These are phyloP conservation scores for Trametes meyenii DNA, from an alignment of 768 basidiomycete genomes.

Conservation along the genomic window DNA sequence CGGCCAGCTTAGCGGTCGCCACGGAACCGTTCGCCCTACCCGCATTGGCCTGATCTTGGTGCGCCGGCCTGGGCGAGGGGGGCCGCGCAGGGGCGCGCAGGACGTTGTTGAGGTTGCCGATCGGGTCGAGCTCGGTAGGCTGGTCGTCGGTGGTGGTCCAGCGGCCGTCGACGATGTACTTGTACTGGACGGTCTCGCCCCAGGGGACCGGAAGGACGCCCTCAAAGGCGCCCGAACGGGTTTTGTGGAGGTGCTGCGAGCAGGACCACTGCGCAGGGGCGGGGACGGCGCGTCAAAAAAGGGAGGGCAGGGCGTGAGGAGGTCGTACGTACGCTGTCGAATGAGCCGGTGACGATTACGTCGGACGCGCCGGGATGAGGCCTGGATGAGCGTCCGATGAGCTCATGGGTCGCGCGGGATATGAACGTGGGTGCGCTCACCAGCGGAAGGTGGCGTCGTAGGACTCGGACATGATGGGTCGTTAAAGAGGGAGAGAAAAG, in stretches of 20 bases:
- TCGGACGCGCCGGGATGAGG: conserved; percentile 54
- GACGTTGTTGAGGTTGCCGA: conserved; percentile 75
- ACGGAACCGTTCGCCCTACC: conserved; percentile 21
- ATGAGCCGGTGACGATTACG: conserved; percentile 76
- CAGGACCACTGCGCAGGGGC: conserved; percentile 56
- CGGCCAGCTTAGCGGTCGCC: conserved; percentile 26
- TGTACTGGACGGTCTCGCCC: conserved; percentile 67
- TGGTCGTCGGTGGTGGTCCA: conserved; percentile 60
- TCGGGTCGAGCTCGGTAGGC: conserved; percentile 61
- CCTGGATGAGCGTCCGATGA: conserved; percentile 43
- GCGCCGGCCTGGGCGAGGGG: conserved; percentile 16
- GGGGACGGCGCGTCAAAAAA: conserved; percentile 9
- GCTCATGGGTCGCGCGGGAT: neutral
- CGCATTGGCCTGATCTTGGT: conserved; percentile 11
- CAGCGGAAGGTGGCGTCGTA: conserved; percentile 29
- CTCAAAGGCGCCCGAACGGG: conserved; percentile 53
- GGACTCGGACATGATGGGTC: conserved; percentile 31
- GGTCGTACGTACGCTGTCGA: conserved; percentile 61
- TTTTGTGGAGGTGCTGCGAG: conserved; percentile 57
- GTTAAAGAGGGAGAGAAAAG: conserved; percentile 19
- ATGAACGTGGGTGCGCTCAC: conserved; percentile 12
- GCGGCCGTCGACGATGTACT: conserved; percentile 76
- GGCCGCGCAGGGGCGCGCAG: conserved; percentile 56
- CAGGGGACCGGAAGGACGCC: conserved; percentile 59
- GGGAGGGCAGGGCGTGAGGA: neutral